A percentile compares a stretch with the other conserved stretches of the same genome.
These are phyloP conservation scores for Phaeosphaeriaceae sp. DNA, from an alignment of 2,329 filamentous ascomycete genomes.

Conservation along the genomic window DNA sequence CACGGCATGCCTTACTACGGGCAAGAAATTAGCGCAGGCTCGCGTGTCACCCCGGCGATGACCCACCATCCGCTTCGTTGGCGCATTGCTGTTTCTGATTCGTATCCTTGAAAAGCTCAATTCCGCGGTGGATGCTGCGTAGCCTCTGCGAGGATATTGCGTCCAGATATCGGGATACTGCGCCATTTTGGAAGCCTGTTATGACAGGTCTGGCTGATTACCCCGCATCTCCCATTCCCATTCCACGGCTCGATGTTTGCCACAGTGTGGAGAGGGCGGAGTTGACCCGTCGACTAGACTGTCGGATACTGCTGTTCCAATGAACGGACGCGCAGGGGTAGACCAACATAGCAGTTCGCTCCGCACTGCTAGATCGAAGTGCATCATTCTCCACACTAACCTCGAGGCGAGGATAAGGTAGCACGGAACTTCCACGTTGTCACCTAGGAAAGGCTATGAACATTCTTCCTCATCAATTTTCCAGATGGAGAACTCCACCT, in stretches of 20 bases:
- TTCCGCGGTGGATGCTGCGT: background rate
- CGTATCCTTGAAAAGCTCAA: slow-evolving; percentile 1
- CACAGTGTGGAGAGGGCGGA: background rate
- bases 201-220: background rate
- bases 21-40: slow-evolving; percentile 15
- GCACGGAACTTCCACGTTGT: background rate
- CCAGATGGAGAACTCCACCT: background rate
- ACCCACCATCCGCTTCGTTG: slow-evolving; percentile 40
- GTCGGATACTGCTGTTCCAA: background rate
- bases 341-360: background rate
- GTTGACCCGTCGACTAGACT: background rate
- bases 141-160: slow-evolving; percentile 2
- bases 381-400: background rate
- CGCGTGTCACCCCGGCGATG: slow-evolving; percentile 1
- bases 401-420: background rate
- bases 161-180: slow-evolving; percentile 9
- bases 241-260: background rate
- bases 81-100: slow-evolving; percentile 21
- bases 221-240: slow-evolving; percentile 1
- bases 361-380: background rate
- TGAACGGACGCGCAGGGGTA: background rate
- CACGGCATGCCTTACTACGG: slow-evolving; percentile 37
- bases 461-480: background rate
- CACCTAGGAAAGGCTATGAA: no score
- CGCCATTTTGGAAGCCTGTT: slow-evolving; percentile 5